Evolutionary conservation across 2,329 filamentous ascomycete genomes (phyloP), one percentile per base, ranked within the genome.

Genomic region (Pseudogymnoascus sp.): DNA sequence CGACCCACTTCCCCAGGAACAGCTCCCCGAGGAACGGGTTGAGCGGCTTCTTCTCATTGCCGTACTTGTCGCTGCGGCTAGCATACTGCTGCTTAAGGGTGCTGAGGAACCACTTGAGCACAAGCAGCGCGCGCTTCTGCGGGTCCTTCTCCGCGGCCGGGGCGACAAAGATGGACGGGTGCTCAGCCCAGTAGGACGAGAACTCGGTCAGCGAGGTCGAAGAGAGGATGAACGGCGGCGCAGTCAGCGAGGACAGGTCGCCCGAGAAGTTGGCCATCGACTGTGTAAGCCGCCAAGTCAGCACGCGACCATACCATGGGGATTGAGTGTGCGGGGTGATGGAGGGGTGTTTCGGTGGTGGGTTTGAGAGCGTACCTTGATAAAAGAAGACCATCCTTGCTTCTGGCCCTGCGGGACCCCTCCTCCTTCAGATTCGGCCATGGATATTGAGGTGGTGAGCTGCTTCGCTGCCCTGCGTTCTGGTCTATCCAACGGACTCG

Each of bases 21-120:
- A 97, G 83, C 79, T 99, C 93, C 62, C 93, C 93, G 36, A 99
- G 78, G 77, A 99, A 97, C 0, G 94, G 94, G 73, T 99, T 97
- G 64, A 99, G 78, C 2, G 93, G 93, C 80, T 97, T 99, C 85
- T 97, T 97, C 81, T 97, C 93, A 71, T 91, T 94, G 59, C 91
- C 92, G 66, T 82, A 86, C 69, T 86, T 79, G 68, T 97, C 92
- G 72, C 90, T 95, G 63, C 83, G 81, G 71, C 80, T 85, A 63
- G 84, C 84, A 70, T 87, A 86, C 74, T 96, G 91, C 76, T 95
- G 91, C 79, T 94, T 96, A 60, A 97, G 81, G 3, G 92, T 96
- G 71, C 87, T 92, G 62, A 97, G 78, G 78, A 97, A 97, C 93
- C 93, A 97, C 76, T 93, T 95, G 69, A 97, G 79, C n/a, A 97